These are phyloP conservation scores for Symbiodinium natans DNA, from an alignment of 73 alveolate species.

Conservation along the genomic window DNA sequence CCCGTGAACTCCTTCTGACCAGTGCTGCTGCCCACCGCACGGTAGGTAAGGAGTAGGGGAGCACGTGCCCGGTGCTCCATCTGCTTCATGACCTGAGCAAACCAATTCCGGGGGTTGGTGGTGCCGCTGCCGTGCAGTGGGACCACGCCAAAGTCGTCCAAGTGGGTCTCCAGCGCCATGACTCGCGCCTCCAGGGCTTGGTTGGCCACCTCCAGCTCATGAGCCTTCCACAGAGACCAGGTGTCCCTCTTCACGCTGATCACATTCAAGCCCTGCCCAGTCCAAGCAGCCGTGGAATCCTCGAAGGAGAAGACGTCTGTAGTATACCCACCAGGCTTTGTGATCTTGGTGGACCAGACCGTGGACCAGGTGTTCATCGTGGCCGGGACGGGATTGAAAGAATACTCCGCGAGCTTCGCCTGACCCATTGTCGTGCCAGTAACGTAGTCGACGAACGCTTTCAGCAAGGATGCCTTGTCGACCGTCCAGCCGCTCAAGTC, in stretches of 20 bases:
- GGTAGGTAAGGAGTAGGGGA: conserved; percentile 62
- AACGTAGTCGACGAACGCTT: conserved; percentile 24
- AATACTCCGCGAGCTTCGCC: conserved; percentile 53
- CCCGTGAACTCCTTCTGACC: conserved; percentile 92
- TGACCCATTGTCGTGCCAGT: conserved; percentile 8
- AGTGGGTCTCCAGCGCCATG: conserved; percentile 22
- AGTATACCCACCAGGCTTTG: conserved; percentile 27
- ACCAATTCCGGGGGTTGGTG: conserved; percentile 89
- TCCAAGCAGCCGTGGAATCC: conserved; percentile 9
- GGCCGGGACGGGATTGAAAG: conserved; percentile 43
- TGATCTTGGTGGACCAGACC: conserved; percentile 18
- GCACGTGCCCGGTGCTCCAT: conserved; percentile 74
- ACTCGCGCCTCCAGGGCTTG: conserved; percentile 10
- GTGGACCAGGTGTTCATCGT: conserved; percentile 64
- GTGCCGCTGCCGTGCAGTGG: conserved; percentile 92
- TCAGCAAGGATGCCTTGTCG: background rate
- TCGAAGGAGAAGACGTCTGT: conserved; percentile 9
- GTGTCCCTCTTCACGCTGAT: conserved; percentile 83
- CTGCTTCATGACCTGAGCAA: conserved; percentile 79
- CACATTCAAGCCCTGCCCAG: conserved; percentile 57
- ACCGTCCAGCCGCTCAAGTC: background rate
- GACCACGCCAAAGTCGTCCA: conserved; percentile 75
- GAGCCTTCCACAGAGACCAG: conserved; percentile 62
- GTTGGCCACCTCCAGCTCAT: background rate
- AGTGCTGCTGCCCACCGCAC: conserved; percentile 84